Evolutionary conservation across 331 rosid species (phyloP), one percentile per base, ranked within the genome.

Genomic region (Saraca asoca): DNA sequence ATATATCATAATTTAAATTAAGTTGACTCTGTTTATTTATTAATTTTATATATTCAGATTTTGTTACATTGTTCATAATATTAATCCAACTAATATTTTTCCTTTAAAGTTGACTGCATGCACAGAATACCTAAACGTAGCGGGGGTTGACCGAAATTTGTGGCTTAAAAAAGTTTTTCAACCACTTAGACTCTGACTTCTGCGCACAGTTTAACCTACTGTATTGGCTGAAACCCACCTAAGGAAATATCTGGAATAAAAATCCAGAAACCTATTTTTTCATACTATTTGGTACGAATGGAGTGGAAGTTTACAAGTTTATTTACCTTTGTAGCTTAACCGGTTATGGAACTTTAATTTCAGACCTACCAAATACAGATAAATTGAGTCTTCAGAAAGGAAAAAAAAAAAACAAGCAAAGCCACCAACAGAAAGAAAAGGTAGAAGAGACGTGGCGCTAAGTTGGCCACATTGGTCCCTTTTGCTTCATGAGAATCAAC

Each of bases 61-160:
- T 24, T 24, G 31, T n/a, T n/a, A n/a, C n/a, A n/a, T n/a, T n/a
- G n/a, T n/a, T n/a, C 31, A 3, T 24, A 24, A 24, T 24, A 24
- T 24, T 24, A 24, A 24, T 24, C 2, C 1, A 24, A 24, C 31
- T 24, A 24, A 24, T 24, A 24, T 24, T 24, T 1, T 24, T 24
- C 3, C 31, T 24, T 24, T 24, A 43, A 15, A 24, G 58, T 61
- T 56, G 16, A 44, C 44, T 44, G 34, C 20, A 17, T 50, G 18
- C 35, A n/a, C 24, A 37, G 33, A n/a, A 45, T 49, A 41, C 55
- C 58, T 37, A 51, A 62, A 63, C 43, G 16, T 17, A 35, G 38
- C 5, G 71, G 78, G 68, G 68, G 70, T 67, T 78, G 75, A 78
- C 78, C 75, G 54, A 72, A 62, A 72, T 61, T 29, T 37, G 51